Evolutionary conservation across 768 basidiomycete genomes (phyloP).

Genomic region (Pilatotrama ljubarskyi): DNA sequence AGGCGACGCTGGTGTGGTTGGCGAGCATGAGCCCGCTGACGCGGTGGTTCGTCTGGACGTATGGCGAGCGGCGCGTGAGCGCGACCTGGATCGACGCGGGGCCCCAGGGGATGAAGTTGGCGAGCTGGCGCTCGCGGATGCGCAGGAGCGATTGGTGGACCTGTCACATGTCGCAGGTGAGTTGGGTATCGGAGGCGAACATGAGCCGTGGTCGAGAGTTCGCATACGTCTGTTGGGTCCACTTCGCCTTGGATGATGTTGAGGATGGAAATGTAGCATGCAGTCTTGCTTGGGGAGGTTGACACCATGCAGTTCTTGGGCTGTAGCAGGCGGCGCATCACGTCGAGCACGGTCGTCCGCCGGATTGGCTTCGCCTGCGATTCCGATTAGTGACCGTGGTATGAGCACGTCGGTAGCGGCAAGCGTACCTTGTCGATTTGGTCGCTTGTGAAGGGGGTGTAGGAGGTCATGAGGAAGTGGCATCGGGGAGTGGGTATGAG

Average conservation of each 20-base stretch:
- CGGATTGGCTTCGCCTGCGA: constrained; percentile 85
- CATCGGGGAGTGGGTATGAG: constrained; percentile 96
- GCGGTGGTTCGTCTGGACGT: constrained; percentile 84
- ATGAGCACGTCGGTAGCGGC: neutral
- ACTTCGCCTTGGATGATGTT: constrained; percentile 99
- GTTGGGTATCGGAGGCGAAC: neutral
- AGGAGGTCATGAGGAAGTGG: constrained; percentile 98
- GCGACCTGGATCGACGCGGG: constrained; percentile 98
- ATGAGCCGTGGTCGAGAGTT: constrained; percentile 19
- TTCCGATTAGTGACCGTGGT: neutral
- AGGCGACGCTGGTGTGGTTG: constrained; percentile 98
- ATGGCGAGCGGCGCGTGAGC: constrained; percentile 86
- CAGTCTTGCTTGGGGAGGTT: constrained; percentile 86
- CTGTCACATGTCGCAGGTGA: constrained; percentile 39
- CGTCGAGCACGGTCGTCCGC: constrained; percentile 95
- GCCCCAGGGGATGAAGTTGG: constrained; percentile 99
- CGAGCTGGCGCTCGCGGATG: constrained; percentile 94
- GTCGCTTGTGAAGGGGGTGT: constrained; percentile 97
- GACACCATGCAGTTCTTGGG: constrained; percentile 99
- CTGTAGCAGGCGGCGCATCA: constrained; percentile 96
- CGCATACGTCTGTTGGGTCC: constrained; percentile 93
- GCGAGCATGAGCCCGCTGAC: constrained; percentile 99
- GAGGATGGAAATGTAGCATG: constrained; percentile 96
- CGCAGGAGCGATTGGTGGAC: constrained; percentile 96
- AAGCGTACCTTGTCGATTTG: constrained; percentile 84